These are phyloP conservation scores for Alectoria sarmentosa DNA, from an alignment of 495 filamentous ascomycete species.

Conservation along the genomic window DNA sequence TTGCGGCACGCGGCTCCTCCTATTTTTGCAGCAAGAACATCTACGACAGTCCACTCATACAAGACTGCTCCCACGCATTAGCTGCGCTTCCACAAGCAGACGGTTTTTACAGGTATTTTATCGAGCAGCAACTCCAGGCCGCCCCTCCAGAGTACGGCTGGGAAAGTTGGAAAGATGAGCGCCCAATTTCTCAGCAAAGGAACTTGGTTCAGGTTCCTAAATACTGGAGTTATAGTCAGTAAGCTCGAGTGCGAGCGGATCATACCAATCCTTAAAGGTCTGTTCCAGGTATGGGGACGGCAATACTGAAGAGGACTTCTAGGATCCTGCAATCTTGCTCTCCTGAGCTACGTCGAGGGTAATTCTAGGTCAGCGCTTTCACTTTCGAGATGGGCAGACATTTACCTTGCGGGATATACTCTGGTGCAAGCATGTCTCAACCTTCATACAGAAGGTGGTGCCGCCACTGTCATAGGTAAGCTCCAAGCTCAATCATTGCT, in stretches of 20 bases:
- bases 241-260: neutral
- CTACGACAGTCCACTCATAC: neutral
- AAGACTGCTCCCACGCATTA: constrained; percentile 1
- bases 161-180: neutral
- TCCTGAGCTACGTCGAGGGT: neutral
- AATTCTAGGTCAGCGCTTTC: neutral
- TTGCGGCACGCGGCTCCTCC: neutral
- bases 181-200: neutral
- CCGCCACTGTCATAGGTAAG: neutral
- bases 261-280: neutral
- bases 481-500: neutral
- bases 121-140: neutral
- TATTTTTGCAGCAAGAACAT: neutral
- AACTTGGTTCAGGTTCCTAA: constrained; percentile 1
- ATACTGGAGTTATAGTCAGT: constrained; percentile 5
- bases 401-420: neutral
- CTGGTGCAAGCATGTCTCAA: neutral
- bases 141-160: neutral
- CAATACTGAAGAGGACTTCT: neutral
- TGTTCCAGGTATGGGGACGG: neutral
- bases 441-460: neutral
- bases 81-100: neutral
- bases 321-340: constrained; percentile 13
- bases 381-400: neutral
- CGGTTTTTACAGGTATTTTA: neutral